Percentiles rank a stretch among this genome's conserved stretches.
Conservation (phyloP, 306 rosid species). For the Citrullus mucosospermus region DNA sequence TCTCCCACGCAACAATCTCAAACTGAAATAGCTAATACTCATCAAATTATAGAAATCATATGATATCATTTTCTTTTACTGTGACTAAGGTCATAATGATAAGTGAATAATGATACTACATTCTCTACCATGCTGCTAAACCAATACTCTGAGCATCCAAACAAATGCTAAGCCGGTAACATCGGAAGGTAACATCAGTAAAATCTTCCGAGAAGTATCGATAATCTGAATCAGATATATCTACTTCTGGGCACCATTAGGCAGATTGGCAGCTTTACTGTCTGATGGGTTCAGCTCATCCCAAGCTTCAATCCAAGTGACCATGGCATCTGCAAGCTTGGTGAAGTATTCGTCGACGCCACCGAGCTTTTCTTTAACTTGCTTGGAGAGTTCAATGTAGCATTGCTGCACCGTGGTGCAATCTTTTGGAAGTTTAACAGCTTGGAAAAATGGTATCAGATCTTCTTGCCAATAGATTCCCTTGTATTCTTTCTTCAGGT, state of each 20-base stretch:
- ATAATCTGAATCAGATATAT: background rate
- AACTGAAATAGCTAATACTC: background rate
- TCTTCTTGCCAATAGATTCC: constrained; percentile 94
- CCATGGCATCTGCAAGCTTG: constrained; percentile 82
- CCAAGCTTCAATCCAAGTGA: constrained; percentile 93
- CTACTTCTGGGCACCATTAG: constrained; percentile 33
- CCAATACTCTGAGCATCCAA: background rate
- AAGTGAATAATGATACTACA: background rate
- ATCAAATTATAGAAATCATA: background rate
- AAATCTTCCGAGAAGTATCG: background rate
- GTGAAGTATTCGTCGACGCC: constrained; percentile 46
- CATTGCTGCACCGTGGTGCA: constrained; percentile 63
- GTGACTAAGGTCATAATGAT: background rate
- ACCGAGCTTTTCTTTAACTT: constrained; percentile 57
- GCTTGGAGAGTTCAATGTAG: constrained; percentile 82
- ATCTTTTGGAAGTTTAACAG: constrained; percentile 44
- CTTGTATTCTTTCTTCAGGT: constrained; percentile 78
- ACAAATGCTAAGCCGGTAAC: background rate
- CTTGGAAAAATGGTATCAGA: constrained; percentile 71
- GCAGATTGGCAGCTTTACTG: constrained; percentile 15
- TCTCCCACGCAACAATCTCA: background rate
- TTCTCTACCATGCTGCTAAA: background rate
- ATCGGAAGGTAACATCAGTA: background rate
- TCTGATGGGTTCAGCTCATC: constrained; percentile 52
- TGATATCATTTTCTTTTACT: background rate